Conservation (phyloP, 768 basidiomycete species). For the Lactarius sanguifluus region DNA sequence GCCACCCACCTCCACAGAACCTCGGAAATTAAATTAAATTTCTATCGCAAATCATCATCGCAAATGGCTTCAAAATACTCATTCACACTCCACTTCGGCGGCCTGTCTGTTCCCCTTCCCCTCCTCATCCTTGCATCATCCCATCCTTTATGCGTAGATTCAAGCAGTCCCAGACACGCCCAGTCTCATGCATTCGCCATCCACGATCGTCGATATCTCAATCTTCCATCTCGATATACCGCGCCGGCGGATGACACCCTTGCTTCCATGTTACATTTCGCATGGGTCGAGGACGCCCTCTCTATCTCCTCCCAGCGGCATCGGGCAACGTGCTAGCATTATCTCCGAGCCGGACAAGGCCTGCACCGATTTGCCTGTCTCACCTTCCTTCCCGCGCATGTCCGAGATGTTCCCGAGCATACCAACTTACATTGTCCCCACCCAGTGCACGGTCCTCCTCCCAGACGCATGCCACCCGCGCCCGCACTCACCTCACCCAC, state of each 20-base stretch:
- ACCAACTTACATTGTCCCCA: background rate
- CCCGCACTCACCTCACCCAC: conserved; percentile 23
- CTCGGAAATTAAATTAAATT: background rate
- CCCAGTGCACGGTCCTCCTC: background rate
- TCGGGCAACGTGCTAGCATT: conserved; percentile 29
- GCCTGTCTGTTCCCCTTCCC: background rate
- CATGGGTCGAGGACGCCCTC: background rate
- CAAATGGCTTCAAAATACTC: background rate
- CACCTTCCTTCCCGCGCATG: background rate
- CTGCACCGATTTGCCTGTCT: background rate
- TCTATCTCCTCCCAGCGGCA: conserved; percentile 29
- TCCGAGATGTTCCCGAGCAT: background rate
- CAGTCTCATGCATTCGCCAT: conserved; percentile 17
- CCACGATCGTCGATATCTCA: conserved; percentile 19
- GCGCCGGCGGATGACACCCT: conserved; percentile 4
- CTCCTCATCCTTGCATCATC: background rate
- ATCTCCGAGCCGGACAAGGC: conserved; percentile 15
- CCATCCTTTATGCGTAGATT: conserved; percentile 7
- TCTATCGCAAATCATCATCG: background rate
- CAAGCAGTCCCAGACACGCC: background rate
- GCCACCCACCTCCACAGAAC: background rate
- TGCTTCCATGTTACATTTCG: conserved; percentile 7
- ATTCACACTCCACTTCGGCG: background rate
- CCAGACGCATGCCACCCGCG: background rate
- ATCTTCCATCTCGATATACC: conserved; percentile 3